Evolutionary conservation across 345 rosid genomes (phyloP), one percentile per base, ranked within the genome.

Genomic region (Eucalyptus marginata): DNA sequence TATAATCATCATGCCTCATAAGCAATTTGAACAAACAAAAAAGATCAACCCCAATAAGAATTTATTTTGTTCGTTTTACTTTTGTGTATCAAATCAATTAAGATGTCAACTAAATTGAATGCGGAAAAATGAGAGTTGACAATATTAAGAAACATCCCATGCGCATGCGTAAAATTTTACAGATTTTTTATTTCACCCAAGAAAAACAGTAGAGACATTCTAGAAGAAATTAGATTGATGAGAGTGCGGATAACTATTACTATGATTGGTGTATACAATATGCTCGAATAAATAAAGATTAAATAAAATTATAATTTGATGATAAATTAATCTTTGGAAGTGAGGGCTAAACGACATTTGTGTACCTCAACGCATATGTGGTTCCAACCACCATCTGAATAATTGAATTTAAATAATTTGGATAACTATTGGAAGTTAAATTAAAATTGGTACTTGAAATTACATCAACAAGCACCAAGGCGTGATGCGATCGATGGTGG

Each of bases 301-400:
- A 62, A 62, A 29, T 27, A 62, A 62, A 29, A 29, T 62, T 12
- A 97, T 76, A 86, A 93, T 86, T 89, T 36, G 81, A 71, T 71
- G 81, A 71, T 71, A 40, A 40, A 36, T 36, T 33, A 17, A 11
- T 71, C 46, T 36, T 71, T 6, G 46, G 81, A 71, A 71, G 46
- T 36, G 81, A 71, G 25, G 25, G 46, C 81, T 71, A 36, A 71
- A 71, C 46, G 46, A 71, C 80, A 71, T 33, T 71, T 36, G 81
- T 71, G 46, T 71, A 10, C 81, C 13, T 71, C 81, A 36, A 43
- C 4, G 0, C 81, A 6, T 6, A 18, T 5, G 81, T 36, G 1
- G 44, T 71, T 71, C 46, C 81, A 36, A 71, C 81, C 81, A 71
- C 44, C 81, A 36, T 71, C 81, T 71, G 81, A 71, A 71, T 36